phyloP scores from a whole-genome alignment of 345 rosid species.

The Sisymbrium irio region DNA sequence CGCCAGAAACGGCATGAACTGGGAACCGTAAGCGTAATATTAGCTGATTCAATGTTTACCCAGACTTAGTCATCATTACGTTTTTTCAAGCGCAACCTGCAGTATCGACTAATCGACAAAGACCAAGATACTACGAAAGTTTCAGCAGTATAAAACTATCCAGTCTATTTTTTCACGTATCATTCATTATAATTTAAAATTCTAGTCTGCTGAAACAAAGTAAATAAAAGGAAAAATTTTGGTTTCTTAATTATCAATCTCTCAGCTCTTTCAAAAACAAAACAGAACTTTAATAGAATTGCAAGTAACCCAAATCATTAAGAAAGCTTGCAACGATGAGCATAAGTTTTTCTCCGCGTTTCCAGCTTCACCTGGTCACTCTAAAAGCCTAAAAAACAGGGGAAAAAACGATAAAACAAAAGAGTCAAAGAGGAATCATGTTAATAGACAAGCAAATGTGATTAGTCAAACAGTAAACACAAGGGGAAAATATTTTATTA shows the following conservation, averaged over 20 bases:
- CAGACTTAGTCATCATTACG: no score
- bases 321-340: background rate
- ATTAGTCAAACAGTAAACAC: background rate
- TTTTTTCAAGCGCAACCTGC: no score
- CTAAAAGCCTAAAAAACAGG: background rate
- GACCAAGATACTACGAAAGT: background rate
- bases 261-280: background rate
- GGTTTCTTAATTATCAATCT: background rate
- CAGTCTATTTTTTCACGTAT: background rate
- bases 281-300: background rate
- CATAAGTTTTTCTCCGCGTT: background rate
- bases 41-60: no score
- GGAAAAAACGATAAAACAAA: background rate
- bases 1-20: no score
- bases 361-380: background rate
- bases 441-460: background rate
- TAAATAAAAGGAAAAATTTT: no score
- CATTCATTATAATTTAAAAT: background rate
- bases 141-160: background rate
- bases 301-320: background rate
- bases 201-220: background rate
- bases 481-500: background rate
- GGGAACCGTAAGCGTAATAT: no score
- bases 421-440: background rate
- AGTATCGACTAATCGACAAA: no score